Percentiles rank a stretch among this genome's conserved stretches.
Conservation (phyloP, 1,284 basidiomycete genomes). For the Moesziomyces sp. region DNA sequence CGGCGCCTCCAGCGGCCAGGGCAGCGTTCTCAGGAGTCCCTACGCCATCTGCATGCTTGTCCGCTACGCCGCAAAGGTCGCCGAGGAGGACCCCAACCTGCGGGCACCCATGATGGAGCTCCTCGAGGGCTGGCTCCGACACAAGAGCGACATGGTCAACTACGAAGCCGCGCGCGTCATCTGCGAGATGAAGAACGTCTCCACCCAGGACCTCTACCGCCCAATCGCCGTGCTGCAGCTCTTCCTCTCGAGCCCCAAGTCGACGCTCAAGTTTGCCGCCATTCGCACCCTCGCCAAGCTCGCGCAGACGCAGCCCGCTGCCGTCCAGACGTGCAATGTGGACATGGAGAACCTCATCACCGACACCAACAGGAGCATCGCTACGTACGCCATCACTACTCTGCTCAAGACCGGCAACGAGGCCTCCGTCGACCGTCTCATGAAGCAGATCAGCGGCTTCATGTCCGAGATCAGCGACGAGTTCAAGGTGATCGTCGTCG, state of each 20-base stretch:
- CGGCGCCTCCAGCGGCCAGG: slow-evolving; percentile 79
- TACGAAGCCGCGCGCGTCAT: slow-evolving; percentile 97
- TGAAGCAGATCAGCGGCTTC: slow-evolving; percentile 99
- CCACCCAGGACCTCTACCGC: slow-evolving; percentile 80
- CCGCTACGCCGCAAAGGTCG: slow-evolving; percentile 94
- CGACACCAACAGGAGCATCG: slow-evolving; percentile 93
- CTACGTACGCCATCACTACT: slow-evolving; percentile 98
- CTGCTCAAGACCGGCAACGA: slow-evolving; percentile 99
- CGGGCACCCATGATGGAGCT: slow-evolving; percentile 81
- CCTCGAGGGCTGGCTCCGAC: slow-evolving; percentile 92
- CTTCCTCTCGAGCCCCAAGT: slow-evolving; percentile 65
- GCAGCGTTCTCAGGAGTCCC: slow-evolving; percentile 85
- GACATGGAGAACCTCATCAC: slow-evolving; percentile 98
- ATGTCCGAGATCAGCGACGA: slow-evolving; percentile 99
- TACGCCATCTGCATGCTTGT: slow-evolving; percentile 99
- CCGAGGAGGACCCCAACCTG: slow-evolving; percentile 86
- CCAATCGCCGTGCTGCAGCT: slow-evolving; percentile 74
- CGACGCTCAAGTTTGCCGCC: slow-evolving; percentile 93
- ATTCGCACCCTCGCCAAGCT: slow-evolving; percentile 88
- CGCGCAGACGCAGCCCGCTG: slow-evolving; percentile 81
- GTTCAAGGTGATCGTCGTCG: slow-evolving; percentile 99
- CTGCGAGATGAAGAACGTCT: slow-evolving; percentile 91
- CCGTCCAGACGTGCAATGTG: slow-evolving; percentile 92
- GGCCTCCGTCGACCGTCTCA: slow-evolving; percentile 95
- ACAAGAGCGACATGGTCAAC: slow-evolving; percentile 99